A percentile compares a stretch with the other conserved stretches of the same genome.
phyloP scores from a whole-genome alignment of 805 yeast genomes.

The Yarrowia porcina region DNA sequence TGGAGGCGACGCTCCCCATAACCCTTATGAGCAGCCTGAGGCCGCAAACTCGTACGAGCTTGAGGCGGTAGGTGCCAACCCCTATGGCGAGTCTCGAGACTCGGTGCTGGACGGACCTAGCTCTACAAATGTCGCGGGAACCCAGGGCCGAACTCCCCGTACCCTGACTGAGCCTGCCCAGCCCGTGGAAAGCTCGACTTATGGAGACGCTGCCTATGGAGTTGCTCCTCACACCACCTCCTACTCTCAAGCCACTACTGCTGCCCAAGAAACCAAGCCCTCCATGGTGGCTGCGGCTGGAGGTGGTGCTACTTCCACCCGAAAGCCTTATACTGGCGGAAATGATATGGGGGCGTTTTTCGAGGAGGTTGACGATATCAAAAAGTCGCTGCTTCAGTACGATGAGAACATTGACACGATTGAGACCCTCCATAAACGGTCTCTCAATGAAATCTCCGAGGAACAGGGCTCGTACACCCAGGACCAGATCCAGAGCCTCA shows the following conservation, averaged over 20 bases:
- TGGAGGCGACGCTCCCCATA: not conserved
- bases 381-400: slow-evolving; percentile 66
- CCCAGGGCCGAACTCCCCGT: not conserved
- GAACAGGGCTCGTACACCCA: slow-evolving; percentile 61
- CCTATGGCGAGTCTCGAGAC: slow-evolving; percentile 17
- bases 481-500: slow-evolving; percentile 70
- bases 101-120: slow-evolving; percentile 10
- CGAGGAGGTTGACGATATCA: slow-evolving; percentile 63
- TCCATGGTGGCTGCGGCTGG: slow-evolving; percentile 9
- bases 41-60: slow-evolving; percentile 22
- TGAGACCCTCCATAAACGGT: slow-evolving; percentile 64
- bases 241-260: not conserved
- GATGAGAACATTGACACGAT: slow-evolving; percentile 65
- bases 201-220: not conserved
- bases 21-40: slow-evolving; percentile 15
- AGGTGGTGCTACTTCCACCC: not conserved
- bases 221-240: not conserved
- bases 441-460: slow-evolving; percentile 70
- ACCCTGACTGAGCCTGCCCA: slow-evolving; percentile 2
- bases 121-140: slow-evolving; percentile 2
- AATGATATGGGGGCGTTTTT: slow-evolving; percentile 61
- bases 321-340: slow-evolving; percentile 15
- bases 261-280: not conserved
- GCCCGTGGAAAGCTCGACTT: not conserved
- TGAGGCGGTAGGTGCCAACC: slow-evolving; percentile 15